Evolutionary conservation across 371 early-diverging fungal genomes (phyloP).

Genomic region (Circinella minor): DNA sequence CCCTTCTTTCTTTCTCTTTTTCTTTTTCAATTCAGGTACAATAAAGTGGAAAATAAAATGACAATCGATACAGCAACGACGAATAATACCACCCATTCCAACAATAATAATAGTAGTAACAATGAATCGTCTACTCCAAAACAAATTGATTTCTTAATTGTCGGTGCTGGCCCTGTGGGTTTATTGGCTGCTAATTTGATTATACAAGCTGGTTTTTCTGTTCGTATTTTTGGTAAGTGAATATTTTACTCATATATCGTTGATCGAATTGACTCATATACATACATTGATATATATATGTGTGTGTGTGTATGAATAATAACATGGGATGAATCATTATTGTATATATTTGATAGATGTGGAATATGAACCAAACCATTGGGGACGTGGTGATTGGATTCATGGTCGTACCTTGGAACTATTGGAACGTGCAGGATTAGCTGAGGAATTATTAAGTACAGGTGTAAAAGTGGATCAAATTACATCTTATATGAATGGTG

Average conservation of each 20-base stretch:
- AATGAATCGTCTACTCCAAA: slow-evolving; percentile 14
- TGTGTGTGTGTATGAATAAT: too few relatives aligned
- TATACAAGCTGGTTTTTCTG: slow-evolving; percentile 41
- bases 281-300: too few relatives aligned
- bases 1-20: slow-evolving; percentile 8
- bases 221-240: slow-evolving; percentile 41
- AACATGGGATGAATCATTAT: neutral
- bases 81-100: neutral
- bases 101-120: neutral
- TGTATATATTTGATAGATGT: slow-evolving; percentile 23
- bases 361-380: slow-evolving; percentile 51
- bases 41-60: too few relatives aligned
- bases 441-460: slow-evolving; percentile 37
- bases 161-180: slow-evolving; percentile 54
- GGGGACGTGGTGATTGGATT: slow-evolving; percentile 57
- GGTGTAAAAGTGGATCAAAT: slow-evolving; percentile 50
- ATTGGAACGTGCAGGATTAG: slow-evolving; percentile 38
- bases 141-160: slow-evolving; percentile 45
- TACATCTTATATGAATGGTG: slow-evolving; percentile 41
- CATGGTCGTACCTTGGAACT: slow-evolving; percentile 51
- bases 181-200: slow-evolving; percentile 44
- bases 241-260: too few relatives aligned
- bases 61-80: too few relatives aligned
- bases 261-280: too few relatives aligned
- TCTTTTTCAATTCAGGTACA: slow-evolving; percentile 1